Base-by-base conservation (phyloP, 495 filamentous ascomycete genomes). In the Penicillium verhagenii region DNA sequence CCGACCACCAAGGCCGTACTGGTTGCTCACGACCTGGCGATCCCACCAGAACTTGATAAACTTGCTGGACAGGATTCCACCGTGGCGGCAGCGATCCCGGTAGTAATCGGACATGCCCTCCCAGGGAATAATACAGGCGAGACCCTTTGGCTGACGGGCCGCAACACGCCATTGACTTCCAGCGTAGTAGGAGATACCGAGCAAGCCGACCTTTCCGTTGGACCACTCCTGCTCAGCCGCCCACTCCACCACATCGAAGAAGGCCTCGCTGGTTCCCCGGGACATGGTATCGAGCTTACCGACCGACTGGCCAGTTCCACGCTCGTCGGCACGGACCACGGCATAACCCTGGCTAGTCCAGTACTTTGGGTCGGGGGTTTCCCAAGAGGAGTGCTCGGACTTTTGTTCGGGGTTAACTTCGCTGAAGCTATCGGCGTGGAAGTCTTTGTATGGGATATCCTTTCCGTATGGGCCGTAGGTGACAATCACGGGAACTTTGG, bases 101-200 rank as follows among this genome's bases (percentile, higher is more conserved):
- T 86, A 87, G 51, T 83, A 85, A 53, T 87, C 84, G 1, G 78
- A 81, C 81, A 86, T 84, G n/a, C 84, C 84, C 59, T 87, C 84
- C 84, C 84, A 87, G 0, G 84, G 84, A 10, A 86, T 73, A 11
- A 86, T 86, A 37, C 76, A 78, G 0, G 79, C 66, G 19, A 87
- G 56, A 4, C 83, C 84, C 64, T 80, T 82, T 0, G 84, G 84
- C 31, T 76, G 69, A 6, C 82, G 72, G 10, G 84, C 84, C 0
- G 82, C 82, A 0, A 86, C 84, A 1, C 82, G 73, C 84, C 84
- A 87, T 68, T 87, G 84, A 47, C 64, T 78, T 3, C 82, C 83
- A 13, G 82, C 84, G 59, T 80, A 86, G 64, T 87, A 86, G 48
- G 73, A 79, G 42, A 87, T 80, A 4, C 84, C 84, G 20, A 86